Evolutionary conservation across 2,329 filamentous ascomycete genomes (phyloP).

Genomic region (Sordariomycetes sp.): DNA sequence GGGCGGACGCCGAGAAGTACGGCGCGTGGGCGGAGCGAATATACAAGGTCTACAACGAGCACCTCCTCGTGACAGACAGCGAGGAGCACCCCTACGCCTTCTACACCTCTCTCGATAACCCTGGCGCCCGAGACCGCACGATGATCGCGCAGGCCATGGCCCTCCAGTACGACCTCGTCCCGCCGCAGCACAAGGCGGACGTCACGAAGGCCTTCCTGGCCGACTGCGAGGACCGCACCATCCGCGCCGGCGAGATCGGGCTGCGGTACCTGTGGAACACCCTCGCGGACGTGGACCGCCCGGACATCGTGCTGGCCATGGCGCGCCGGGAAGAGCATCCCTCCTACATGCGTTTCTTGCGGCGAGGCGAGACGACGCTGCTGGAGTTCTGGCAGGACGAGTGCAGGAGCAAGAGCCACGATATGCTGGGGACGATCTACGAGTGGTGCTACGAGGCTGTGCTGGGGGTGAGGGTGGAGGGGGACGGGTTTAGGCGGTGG

Average conservation of each 20-base stretch:
- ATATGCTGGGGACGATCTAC: slow-evolving; percentile 36
- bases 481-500: slow-evolving; percentile 27
- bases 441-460: slow-evolving; percentile 34
- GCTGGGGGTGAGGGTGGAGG: slow-evolving; percentile 23
- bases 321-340: slow-evolving; percentile 34
- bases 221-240: slow-evolving; percentile 17
- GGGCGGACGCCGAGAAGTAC: slow-evolving; percentile 14
- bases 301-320: slow-evolving; percentile 29
- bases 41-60: slow-evolving; percentile 19
- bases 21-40: slow-evolving; percentile 17
- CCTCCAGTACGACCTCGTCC: slow-evolving; percentile 13
- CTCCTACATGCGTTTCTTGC: slow-evolving; percentile 34
- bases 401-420: slow-evolving; percentile 31
- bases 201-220: slow-evolving; percentile 12
- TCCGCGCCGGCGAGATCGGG: slow-evolving; percentile 28
- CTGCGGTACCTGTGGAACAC: slow-evolving; percentile 29
- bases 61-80: slow-evolving; percentile 20
- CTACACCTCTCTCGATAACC: slow-evolving; percentile 24
- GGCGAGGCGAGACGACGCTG: slow-evolving; percentile 29
- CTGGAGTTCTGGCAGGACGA: slow-evolving; percentile 32
- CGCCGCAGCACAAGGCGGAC: slow-evolving; percentile 9
- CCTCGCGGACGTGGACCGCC: slow-evolving; percentile 24
- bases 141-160: slow-evolving; percentile 26
- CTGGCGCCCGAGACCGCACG: slow-evolving; percentile 18
- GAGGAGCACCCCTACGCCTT: slow-evolving; percentile 20